These are phyloP conservation scores for Volvariella surrecta DNA, from an alignment of 1,284 basidiomycete genomes.

Conservation along the genomic window DNA sequence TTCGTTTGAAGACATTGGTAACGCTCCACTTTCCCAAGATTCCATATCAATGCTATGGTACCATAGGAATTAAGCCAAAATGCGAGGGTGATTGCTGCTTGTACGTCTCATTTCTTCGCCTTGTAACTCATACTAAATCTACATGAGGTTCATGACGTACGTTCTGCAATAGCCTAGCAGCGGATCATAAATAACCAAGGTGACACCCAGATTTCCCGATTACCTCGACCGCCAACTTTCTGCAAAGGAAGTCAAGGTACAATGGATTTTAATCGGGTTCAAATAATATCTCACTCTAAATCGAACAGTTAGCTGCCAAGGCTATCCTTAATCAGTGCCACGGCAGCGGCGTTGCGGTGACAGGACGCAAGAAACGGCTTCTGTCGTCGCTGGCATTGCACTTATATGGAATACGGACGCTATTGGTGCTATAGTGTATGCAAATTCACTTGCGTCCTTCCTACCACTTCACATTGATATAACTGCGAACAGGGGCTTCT, in stretches of 20 bases:
- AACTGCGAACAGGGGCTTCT: background rate
- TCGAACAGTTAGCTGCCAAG: background rate
- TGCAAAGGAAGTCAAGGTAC: conserved; percentile 1
- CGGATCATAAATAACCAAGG: background rate
- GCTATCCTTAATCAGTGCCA: background rate
- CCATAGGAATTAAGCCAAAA: background rate
- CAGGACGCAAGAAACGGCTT: background rate
- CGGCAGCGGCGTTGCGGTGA: background rate
- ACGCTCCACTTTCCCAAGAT: background rate
- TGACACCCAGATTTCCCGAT: background rate
- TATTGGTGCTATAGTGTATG: background rate
- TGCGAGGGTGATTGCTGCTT: background rate
- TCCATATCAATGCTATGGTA: background rate
- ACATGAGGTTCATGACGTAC: background rate
- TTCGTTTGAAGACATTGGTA: too few relatives aligned
- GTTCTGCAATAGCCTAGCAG: background rate
- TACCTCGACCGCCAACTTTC: background rate
- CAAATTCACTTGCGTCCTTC: too few relatives aligned
- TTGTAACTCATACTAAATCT: background rate
- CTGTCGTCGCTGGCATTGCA: background rate
- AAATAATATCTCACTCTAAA: too few relatives aligned
- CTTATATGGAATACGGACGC: background rate
- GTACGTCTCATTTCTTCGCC: background rate
- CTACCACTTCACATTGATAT: too few relatives aligned
- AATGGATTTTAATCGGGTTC: too few relatives aligned